Evolutionary conservation across 2,329 filamentous ascomycete genomes (phyloP), one percentile per base, ranked within the genome.

Genomic region (Sporothrix sp.): DNA sequence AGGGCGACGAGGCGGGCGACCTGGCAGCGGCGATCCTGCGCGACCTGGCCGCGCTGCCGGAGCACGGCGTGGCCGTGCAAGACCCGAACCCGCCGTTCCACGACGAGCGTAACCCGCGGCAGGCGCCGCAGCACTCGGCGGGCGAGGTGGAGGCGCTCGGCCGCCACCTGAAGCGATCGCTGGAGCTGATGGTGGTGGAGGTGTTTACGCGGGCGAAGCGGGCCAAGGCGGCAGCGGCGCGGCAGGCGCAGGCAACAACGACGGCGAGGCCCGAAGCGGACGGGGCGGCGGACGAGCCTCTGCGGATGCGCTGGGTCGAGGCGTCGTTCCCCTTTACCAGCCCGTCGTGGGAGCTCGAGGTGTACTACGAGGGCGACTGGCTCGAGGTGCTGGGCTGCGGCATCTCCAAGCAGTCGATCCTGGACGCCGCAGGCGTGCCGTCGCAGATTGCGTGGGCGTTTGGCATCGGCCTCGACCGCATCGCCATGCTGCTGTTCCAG

Each of bases 321-420:
- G 89, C 93, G 1, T 97, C 93, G 68, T 98, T 98, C 69, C 93
- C 93, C 35, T 97, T 97, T 65, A 98, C 93, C 1, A 90, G 84
- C 52, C 93, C 93, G 0, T 93, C 85, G 7, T 98, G 88, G 86
- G 93, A 98, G 65, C 76, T 98, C 21, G 93, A 98, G 64, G 88
- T 98, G 9, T 90, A 87, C 72, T 96, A 91, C 78, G 83, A 85
- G 58, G 90, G 87, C 27, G 86, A 94, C 64, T 98, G 93, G 93
- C 81, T 98, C 30, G 93, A 98, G 68, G 82, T 97, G 4, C 76
- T 98, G 1, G 93, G 93, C n/a, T 94, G 84, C 60, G 93, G 93
- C 32, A 81, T 98, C 32, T 84, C 93, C 37, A 81, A 87, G 65
- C 93, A 98, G 65, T 74, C 83, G 25, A 75, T 98, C 32, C 79